Evolutionary conservation across 768 basidiomycete genomes (phyloP).

Genomic region (Mycena capillaripes): DNA sequence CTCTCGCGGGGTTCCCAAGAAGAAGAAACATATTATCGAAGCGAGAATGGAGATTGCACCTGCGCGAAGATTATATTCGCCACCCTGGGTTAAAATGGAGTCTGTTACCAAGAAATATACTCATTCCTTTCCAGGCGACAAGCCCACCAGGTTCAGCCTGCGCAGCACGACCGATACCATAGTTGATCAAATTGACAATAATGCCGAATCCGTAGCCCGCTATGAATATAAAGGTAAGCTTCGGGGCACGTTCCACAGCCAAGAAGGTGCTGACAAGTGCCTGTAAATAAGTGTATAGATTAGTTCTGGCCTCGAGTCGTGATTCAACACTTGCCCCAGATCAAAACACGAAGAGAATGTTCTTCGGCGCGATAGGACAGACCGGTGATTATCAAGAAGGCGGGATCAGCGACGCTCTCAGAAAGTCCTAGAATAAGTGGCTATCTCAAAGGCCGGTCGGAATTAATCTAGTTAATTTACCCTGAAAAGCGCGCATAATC

Average conservation of each 20-base stretch:
- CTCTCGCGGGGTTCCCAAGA: conserved; percentile 9
- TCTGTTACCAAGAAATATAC: conserved; percentile 4
- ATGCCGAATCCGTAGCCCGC: neutral
- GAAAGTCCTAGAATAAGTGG: neutral
- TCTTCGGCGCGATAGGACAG: conserved; percentile 13
- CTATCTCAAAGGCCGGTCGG: no score
- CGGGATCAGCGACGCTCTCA: neutral
- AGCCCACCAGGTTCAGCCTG: conserved; percentile 7
- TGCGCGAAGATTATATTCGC: neutral
- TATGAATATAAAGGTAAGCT: neutral
- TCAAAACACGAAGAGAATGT: conserved; percentile 2
- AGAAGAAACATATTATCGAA: neutral
- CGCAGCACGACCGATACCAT: conserved; percentile 3
- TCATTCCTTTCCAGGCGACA: conserved; percentile 11
- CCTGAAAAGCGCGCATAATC: conserved; percentile 4
- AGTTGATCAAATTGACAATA: conserved; percentile 3
- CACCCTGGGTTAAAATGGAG: neutral
- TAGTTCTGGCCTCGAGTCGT: neutral
- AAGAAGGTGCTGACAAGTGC: neutral
- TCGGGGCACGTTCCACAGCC: no score
- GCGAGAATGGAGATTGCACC: neutral
- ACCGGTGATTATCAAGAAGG: conserved; percentile 1
- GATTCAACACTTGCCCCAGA: neutral
- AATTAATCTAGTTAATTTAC: neutral
- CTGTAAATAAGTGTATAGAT: neutral